A percentile compares a stretch with the other conserved stretches of the same genome.
phyloP scores from a whole-genome alignment of 1,139 yeast genomes.

The Suhomyces taliae region DNA sequence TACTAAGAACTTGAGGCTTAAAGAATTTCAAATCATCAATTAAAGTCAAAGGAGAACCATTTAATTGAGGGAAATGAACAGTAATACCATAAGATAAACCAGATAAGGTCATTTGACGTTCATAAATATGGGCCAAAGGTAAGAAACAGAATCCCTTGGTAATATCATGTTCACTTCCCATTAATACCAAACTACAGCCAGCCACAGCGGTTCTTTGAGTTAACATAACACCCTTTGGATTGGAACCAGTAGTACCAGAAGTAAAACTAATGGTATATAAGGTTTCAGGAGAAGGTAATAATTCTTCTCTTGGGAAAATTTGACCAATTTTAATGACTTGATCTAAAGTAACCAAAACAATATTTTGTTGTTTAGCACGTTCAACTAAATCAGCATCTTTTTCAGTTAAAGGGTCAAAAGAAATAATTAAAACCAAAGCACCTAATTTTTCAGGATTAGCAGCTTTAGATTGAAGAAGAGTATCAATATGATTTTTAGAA shows the following conservation, averaged over 20 bases:
- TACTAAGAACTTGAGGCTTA: conserved; percentile 53
- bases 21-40: conserved; percentile 56
- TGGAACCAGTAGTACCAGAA: conserved; percentile 70
- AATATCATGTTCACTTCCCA: conserved; percentile 9
- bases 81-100: conserved; percentile 17
- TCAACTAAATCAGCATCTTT: conserved; percentile 15
- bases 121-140: conserved; percentile 29
- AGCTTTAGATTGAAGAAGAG: conserved; percentile 18
- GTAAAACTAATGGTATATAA: conserved; percentile 71
- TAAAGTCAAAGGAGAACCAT: conserved; percentile 44
- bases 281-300: conserved; percentile 55
- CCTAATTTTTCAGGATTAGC: conserved; percentile 17
- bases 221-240: conserved; percentile 73
- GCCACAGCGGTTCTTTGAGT: conserved; percentile 56
- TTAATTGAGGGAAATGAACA: conserved; percentile 25
- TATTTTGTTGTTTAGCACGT: conserved; percentile 10
- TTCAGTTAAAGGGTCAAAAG: conserved; percentile 24
- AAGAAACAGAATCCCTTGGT: conserved; percentile 20
- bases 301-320: conserved; percentile 42
- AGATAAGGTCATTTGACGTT: conserved; percentile 20
- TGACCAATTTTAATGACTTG: conserved; percentile 60
- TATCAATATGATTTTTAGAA: conserved; percentile 18
- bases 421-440: conserved; percentile 19
- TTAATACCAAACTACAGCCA: conserved; percentile 38
- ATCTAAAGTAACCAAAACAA: conserved; percentile 32